Evolutionary conservation across 208 protist species (phyloP).

Genomic region (Entamoeba invadens): DNA sequence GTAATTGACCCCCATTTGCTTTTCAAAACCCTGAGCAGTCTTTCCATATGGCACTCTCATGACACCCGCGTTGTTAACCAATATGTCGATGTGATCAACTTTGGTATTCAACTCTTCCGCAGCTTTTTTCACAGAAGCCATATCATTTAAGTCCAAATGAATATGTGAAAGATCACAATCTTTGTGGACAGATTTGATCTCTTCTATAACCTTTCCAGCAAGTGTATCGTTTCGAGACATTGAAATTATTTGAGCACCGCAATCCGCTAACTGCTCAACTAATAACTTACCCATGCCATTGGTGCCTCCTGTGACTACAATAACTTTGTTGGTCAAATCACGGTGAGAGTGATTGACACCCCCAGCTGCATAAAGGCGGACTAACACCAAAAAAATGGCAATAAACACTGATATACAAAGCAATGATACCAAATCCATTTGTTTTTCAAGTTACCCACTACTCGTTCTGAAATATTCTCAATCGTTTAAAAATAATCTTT

Average conservation of each 20-base stretch:
- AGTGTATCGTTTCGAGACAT: background rate
- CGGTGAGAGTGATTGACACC: background rate
- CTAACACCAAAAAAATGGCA: background rate
- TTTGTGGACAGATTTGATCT: background rate
- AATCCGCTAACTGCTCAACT: background rate
- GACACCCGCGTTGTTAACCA: background rate
- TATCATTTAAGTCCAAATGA: background rate
- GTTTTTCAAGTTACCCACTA: no score
- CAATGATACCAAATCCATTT: background rate
- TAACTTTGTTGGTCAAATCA: background rate
- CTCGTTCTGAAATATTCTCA: no score
- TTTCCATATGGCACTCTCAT: conserved; percentile 1
- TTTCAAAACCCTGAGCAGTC: background rate
- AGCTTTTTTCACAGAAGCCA: background rate
- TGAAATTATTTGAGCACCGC: background rate
- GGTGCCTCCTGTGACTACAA: background rate
- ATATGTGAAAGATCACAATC: background rate
- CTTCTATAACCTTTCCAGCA: background rate
- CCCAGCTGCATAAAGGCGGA: background rate
- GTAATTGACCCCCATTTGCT: conserved; percentile 4
- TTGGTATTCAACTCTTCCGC: background rate
- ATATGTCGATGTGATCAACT: background rate
- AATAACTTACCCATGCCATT: background rate
- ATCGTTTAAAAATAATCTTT: no score
- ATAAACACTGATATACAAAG: background rate